Base-by-base conservation (phyloP, 371 early-diverging fungal genomes). In the Mucor irregularis region DNA sequence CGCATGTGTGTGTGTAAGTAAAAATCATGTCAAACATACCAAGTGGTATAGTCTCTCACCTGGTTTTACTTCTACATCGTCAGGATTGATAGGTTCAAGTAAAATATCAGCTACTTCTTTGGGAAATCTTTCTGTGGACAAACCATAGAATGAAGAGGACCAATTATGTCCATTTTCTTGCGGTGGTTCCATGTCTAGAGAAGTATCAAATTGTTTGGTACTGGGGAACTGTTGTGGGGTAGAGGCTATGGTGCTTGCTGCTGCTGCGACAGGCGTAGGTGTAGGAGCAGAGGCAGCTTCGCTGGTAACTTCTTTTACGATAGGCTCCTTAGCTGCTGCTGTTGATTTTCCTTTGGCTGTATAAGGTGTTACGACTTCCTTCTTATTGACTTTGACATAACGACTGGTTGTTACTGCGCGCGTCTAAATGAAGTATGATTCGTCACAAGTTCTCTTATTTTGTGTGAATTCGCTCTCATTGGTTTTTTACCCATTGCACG, bases 61-160 rank as follows among this genome's bases (percentile, higher is more conserved):
- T 44, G 96, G 96, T 60, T 93, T 96, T 56, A 95, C 87, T 72
- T 96, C 97, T 46, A 98, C 79, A 64, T 98, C 97, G 4, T 73
- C 80, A 10, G 77, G 60, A 7, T 80, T 64, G 10, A 98, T 56
- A 9, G 90, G 89, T 31, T 82, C 85, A 77, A 90, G 67, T 43
- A 98, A 69, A 8, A 93, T 64, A 8, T 93, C 85, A 34, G 80
- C 66, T 19, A 90, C 83, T 19, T 90, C 85, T 17, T 64, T 56
- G 8, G 89, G 76, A 62, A 95, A 95, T 1, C 90, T 85, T 47
- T 88, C 81, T 10, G 70, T 62, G 2, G 90, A 84, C 42, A 92
- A 77, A 10, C 93, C 94, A 37, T 76, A 70, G 59, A 84, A 90
- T 0, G 91, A 90, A 13, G 78, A 81, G 6, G 87, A 83, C 92